Conservation (phyloP, 208 protist genomes). For the Acanthamoeba culbertsoni region DNA sequence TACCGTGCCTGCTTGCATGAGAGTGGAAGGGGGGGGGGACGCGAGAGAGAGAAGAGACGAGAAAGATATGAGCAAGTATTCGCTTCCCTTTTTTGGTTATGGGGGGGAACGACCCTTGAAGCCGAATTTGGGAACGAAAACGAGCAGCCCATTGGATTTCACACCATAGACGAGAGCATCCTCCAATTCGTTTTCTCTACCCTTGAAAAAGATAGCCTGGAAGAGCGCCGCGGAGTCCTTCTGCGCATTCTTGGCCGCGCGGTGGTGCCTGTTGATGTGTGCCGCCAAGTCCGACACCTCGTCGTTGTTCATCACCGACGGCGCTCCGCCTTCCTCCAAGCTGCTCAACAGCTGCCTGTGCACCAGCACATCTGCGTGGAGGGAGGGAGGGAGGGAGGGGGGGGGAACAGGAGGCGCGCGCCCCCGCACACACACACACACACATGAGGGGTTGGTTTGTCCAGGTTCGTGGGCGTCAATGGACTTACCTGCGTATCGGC, state of each 20-base stretch:
- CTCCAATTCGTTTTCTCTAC: neutral
- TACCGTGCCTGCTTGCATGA: neutral
- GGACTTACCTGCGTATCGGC: slow-evolving; percentile 78
- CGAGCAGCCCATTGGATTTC: slow-evolving; percentile 26
- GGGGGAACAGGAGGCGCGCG: neutral
- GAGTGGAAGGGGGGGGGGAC: neutral
- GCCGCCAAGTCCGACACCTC: neutral
- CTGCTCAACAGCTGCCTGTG: slow-evolving; percentile 52
- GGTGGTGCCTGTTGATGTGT: slow-evolving; percentile 35
- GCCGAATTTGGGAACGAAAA: slow-evolving; percentile 32
- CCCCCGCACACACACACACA: neutral
- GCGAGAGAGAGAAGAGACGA: too few relatives aligned
- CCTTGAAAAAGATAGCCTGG: slow-evolving; percentile 66
- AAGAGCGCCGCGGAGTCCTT: slow-evolving; percentile 72
- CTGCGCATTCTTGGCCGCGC: slow-evolving; percentile 60
- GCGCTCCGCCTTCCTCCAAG: neutral
- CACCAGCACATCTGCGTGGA: neutral
- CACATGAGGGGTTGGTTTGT: neutral
- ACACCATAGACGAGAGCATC: slow-evolving; percentile 24
- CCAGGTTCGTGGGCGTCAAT: too few relatives aligned
- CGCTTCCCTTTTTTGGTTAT: neutral
- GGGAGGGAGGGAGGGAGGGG: neutral
- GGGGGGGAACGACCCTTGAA: neutral
- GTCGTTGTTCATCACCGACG: slow-evolving; percentile 19
- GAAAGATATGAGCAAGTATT: neutral